Conservation (phyloP, 805 yeast species). For the Yamadazyma phyllophila region DNA sequence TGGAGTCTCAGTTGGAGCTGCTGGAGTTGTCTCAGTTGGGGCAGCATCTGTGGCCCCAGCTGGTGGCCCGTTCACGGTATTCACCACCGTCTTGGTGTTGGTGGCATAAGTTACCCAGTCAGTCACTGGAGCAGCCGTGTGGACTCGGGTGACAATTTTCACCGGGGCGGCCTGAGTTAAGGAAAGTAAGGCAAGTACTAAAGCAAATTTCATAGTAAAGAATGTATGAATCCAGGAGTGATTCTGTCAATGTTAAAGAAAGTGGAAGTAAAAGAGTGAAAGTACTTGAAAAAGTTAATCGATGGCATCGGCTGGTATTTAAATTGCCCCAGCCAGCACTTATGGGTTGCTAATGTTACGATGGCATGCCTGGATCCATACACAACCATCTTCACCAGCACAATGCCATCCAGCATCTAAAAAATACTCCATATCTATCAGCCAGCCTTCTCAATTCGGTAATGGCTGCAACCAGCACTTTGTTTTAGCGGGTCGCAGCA, state of each 20-base stretch:
- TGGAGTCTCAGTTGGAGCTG: conserved; percentile 12
- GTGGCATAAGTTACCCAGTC: conserved; percentile 22
- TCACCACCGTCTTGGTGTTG: conserved; percentile 16
- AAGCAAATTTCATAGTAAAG: conserved; percentile 13
- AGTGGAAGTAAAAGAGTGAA: neutral
- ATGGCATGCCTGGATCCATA: neutral
- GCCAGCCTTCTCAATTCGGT: neutral
- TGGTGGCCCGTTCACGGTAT: conserved; percentile 20
- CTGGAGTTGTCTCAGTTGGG: conserved; percentile 12
- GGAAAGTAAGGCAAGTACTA: conserved; percentile 18
- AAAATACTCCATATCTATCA: neutral
- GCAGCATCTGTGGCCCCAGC: conserved; percentile 7
- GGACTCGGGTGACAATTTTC: conserved; percentile 19
- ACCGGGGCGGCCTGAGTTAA: conserved; percentile 24
- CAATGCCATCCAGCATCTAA: neutral
- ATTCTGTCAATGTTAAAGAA: neutral
- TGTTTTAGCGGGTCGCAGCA: too few relatives aligned
- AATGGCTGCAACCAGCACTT: conserved; percentile 1
- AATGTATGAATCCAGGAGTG: conserved; percentile 2
- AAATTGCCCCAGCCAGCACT: neutral
- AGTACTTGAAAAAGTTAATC: neutral
- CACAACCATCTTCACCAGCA: neutral
- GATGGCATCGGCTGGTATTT: neutral
- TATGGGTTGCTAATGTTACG: too few relatives aligned
- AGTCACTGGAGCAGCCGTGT: conserved; percentile 30